Evolutionary conservation across 2,329 filamentous ascomycete genomes (phyloP).

Genomic region (Fusarium continuum): DNA sequence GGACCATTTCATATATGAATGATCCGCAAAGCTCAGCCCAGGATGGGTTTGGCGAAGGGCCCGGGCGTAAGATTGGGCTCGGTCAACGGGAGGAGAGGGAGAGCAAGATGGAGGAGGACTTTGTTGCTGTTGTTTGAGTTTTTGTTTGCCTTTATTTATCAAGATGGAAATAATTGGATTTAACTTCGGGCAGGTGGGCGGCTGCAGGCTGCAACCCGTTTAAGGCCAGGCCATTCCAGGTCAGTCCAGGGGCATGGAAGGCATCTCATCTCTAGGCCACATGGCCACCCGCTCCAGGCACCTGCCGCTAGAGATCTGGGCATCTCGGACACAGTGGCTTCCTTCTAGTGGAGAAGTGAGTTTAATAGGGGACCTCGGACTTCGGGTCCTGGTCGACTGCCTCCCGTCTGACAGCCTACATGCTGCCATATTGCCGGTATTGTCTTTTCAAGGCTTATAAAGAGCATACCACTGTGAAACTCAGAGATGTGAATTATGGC

Average conservation of each 20-base stretch:
- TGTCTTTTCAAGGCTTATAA: not conserved
- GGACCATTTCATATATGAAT: constrained; percentile 18
- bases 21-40: constrained; percentile 19
- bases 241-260: not conserved
- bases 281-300: constrained; percentile 31
- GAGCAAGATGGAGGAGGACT: not conserved
- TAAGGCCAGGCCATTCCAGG: constrained; percentile 19
- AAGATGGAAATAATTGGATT: constrained; percentile 19
- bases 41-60: constrained; percentile 6
- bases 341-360: not conserved
- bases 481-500: not conserved
- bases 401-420: not conserved
- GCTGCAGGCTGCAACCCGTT: constrained; percentile 34
- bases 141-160: constrained; percentile 5
- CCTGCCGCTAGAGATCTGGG: not conserved
- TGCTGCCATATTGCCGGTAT: not conserved
- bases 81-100: not conserved
- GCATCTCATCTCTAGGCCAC: constrained; percentile 19
- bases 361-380: constrained; percentile 7
- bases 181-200: constrained; percentile 29
- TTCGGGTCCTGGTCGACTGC: not conserved
- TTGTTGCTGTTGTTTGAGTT: constrained; percentile 13
- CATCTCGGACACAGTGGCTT: not conserved
- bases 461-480: constrained; percentile 7
- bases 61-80: constrained; percentile 5